Base-by-base conservation (phyloP, 2,329 filamentous ascomycete genomes). In the Davidsoniella eucalypti region DNA sequence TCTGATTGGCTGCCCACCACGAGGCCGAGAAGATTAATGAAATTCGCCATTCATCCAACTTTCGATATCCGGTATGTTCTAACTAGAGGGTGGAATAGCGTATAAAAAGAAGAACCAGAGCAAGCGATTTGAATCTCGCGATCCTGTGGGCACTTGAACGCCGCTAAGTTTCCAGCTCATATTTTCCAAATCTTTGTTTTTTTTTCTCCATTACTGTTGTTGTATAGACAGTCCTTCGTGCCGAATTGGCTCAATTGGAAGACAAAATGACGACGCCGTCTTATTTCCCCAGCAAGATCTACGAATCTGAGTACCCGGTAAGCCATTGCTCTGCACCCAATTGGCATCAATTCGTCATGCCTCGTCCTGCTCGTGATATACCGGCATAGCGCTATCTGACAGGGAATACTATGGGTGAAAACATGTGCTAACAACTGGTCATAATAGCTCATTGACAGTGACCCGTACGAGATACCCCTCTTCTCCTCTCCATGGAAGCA, bases 381-480 rank as follows among this genome's bases (percentile, higher is more conserved):
- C 21, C 21, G 21, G 21, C 21, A 23, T 23, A 5, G 4, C 21
- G 5, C 5, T 23, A 23, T 23, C 21, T 23, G 21, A 12, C 25
- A 9, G 7, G 44, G 44, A 14, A 37, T n/a, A 2, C 5, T 21
- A 9, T 18, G 12, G 8, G 12, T 6, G 14, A 10, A 41, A 23
- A 16, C 18, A 17, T 43, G 12, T 4, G 25, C 49, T 33, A 38
- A 50, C 56, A 47, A 21, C 4, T 39, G 52, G 21, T 52, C 51
- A 41, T 61, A 61, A 58, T 69, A 98, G 92, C 84, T 96, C 70
- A 96, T 98, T 68, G 92, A 98, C 73, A 93, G 86, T 71, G 92
- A 98, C 69, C 92, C 92, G 88, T 95, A 88, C 64, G 82, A 67
- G 55, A 16, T 51, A 47, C 16, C 44, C 44, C 44, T 39, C 50